Base-by-base conservation (phyloP, 495 filamentous ascomycete species). In the Penicillium alfredii region DNA sequence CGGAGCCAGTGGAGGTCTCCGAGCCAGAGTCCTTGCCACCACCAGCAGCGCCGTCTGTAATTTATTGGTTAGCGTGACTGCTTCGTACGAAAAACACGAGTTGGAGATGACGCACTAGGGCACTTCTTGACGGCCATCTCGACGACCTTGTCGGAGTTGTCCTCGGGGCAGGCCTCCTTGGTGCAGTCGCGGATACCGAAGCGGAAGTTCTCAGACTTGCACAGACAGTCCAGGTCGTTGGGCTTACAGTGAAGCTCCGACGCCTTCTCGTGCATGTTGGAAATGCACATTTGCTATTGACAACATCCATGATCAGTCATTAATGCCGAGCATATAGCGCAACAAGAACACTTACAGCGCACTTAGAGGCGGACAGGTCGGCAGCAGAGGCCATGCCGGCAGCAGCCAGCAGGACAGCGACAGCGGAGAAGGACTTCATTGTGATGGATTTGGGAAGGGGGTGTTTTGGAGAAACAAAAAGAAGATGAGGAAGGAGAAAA, bases 121-220 rank as follows among this genome's bases (percentile, higher is more conserved):
- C 60, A 64, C 38, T 56, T 33, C 18, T 51, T 57, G 33, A 58
- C 42, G 35, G 64, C 71, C 58, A 51, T 47, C 8, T 50, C 16
- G 20, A 69, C 30, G 8, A 64, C 64, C 38, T 58, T 56, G 15
- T 40, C 42, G 8, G 62, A 52, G 35, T 72, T 64, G 38, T 66
- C 65, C 10, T 58, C 51, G 9, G 61, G 58, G 69, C 87, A 93
- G 33, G 74, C 70, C 61, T 82, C 58, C 38, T 65, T 58, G 33
- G 84, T 74, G 72, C 87, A 94, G 65, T 94, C 87, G 30, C 76
- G 81, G 41, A 94, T 68, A 53, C 87, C 87, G 52, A 77, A 83
- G 41, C 60, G 56, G 61, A 88, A 93, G 72, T 86, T 51, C 23
- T 49, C 31, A 41, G 75, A 74, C 25, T 63, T 69, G 76, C 87